Evolutionary conservation across 1,284 basidiomycete species (phyloP), one percentile per base, ranked within the genome.

Genomic region (Porodaedalea pini): DNA sequence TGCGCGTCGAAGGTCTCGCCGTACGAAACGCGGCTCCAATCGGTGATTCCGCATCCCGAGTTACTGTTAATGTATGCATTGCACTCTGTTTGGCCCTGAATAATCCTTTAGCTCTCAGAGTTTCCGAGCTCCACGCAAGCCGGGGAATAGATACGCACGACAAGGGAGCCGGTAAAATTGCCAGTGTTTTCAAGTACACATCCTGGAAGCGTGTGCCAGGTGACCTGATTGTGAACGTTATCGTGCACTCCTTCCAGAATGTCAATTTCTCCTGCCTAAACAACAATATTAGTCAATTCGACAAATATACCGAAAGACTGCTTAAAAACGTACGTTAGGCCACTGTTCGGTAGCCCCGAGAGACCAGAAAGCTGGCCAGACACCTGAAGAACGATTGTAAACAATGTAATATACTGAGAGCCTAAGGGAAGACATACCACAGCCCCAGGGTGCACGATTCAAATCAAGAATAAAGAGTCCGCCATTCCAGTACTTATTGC

Each of bases 161-260:
- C 77, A 52, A 83, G 69, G 6, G 75, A 75, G 1, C 86, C 85
- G 13, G 83, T 83, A 63, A 81, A 86, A 44, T 76, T 76, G 31
- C 69, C 74, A 7, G 85, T 87, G 27, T 54, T 39, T 21, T 23
- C 17, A 37, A 56, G 48, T n/a, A 36, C 25, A 23, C 59, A 61
- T n/a, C 59, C 59, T 25, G 50, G 32, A 5, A 34, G 13, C 7
- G 59, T 61, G 68, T 90, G 87, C 79, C 85, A 88, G 43, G 88
- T 83, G 43, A 88, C 80, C 69, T 90, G 87, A 64, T 91, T 90
- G 64, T 87, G 83, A 65, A 83, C 74, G 65, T 87, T 87, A 61
- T 86, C 83, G 65, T 90, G 85, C 3, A 90, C 86, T 6, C 87
- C 85, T 71, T 91, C 88, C 19, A 91, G 78, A 53, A 92, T 86